These are phyloP conservation scores for Carex cristatella DNA, from an alignment of 176 grass and related monocot genomes.

Conservation along the genomic window DNA sequence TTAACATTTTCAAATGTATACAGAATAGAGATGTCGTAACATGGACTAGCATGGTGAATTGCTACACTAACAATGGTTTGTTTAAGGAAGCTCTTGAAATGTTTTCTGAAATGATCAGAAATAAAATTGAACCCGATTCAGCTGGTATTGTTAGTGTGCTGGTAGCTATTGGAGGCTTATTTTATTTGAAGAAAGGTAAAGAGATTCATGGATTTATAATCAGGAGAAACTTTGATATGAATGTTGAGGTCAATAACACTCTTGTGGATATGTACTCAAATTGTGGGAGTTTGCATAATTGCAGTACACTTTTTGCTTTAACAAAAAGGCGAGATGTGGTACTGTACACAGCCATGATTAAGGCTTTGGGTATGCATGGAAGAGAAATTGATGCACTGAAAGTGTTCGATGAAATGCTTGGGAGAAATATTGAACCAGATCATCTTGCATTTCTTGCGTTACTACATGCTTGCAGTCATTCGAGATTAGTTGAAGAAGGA, in stretches of 20 bases:
- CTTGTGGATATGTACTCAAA: constrained; percentile 85
- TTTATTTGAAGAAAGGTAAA: constrained; percentile 66
- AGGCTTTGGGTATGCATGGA: constrained; percentile 82
- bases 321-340: constrained; percentile 45
- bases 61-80: constrained; percentile 32
- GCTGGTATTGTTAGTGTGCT: constrained; percentile 62
- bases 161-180: constrained; percentile 43
- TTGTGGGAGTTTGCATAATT: constrained; percentile 53
- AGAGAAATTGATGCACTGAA: constrained; percentile 51
- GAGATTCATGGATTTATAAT: constrained; percentile 80
- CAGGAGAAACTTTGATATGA: constrained; percentile 40
- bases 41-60: constrained; percentile 87
- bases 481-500: constrained; percentile 50
- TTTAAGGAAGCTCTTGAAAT: constrained; percentile 56
- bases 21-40: constrained; percentile 65
- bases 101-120: constrained; percentile 53
- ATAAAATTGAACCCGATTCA: constrained; percentile 51
- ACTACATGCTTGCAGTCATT: constrained; percentile 79
- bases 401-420: constrained; percentile 48
- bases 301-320: constrained; percentile 38
- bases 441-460: constrained; percentile 70
- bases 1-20: constrained; percentile 46
- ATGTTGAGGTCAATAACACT: constrained; percentile 46
- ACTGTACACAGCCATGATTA: constrained; percentile 75
- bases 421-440: constrained; percentile 56